These are phyloP conservation scores for Neurospora sp. DNA, from an alignment of 2,329 filamentous ascomycete genomes.

Conservation along the genomic window DNA sequence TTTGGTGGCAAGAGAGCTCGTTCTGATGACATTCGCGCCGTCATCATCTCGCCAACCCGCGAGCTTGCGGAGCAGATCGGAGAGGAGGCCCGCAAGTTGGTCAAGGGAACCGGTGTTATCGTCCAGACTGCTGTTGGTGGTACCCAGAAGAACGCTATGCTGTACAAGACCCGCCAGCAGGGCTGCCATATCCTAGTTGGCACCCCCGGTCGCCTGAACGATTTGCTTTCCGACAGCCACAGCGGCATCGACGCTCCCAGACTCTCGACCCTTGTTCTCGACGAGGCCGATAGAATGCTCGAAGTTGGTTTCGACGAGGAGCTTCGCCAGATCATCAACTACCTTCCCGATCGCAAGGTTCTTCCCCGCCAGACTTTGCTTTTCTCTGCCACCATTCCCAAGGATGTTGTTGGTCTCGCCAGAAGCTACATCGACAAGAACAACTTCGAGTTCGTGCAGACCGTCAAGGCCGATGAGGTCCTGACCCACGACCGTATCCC, in stretches of 20 bases:
- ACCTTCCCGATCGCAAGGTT: slow-evolving; percentile 52
- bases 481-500: slow-evolving; percentile 80
- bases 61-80: slow-evolving; percentile 76
- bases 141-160: slow-evolving; percentile 62
- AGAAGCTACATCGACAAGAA: slow-evolving; percentile 64
- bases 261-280: slow-evolving; percentile 86
- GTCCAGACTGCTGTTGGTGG: slow-evolving; percentile 81
- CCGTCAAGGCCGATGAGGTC: slow-evolving; percentile 70
- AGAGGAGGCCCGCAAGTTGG: slow-evolving; percentile 64
- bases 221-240: slow-evolving; percentile 60
- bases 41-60: slow-evolving; percentile 70
- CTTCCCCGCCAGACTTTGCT: slow-evolving; percentile 81
- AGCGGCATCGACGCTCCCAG: slow-evolving; percentile 62
- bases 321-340: slow-evolving; percentile 48
- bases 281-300: slow-evolving; percentile 97
- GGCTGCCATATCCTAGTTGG: slow-evolving; percentile 87
- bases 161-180: slow-evolving; percentile 56
- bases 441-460: slow-evolving; percentile 83
- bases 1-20: slow-evolving; percentile 24
- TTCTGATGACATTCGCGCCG: slow-evolving; percentile 54
- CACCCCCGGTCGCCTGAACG: slow-evolving; percentile 79
- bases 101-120: slow-evolving; percentile 53
- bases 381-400: slow-evolving; percentile 88
- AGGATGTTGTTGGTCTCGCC: slow-evolving; percentile 72
- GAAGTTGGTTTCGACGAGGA: slow-evolving; percentile 77